A percentile compares a stretch with the other conserved stretches of the same genome.
Evolutionary conservation across 352 stramenopile genomes (phyloP).

Genomic region (Globisporangium canariense): DNA sequence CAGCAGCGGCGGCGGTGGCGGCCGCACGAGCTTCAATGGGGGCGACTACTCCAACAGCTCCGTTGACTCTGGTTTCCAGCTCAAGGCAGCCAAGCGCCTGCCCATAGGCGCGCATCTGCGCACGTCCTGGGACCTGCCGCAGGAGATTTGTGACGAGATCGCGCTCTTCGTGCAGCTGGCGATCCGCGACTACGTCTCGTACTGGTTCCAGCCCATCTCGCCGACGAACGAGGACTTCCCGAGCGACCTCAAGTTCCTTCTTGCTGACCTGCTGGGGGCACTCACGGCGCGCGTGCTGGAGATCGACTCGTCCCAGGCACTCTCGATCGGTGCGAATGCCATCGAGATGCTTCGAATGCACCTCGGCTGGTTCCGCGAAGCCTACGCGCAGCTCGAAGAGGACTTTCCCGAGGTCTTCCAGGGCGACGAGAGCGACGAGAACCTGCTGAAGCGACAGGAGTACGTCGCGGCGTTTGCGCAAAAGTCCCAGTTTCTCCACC

Average conservation of each 20-base stretch:
- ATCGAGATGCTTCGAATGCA: constrained; percentile 69
- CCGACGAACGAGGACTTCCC: constrained; percentile 59
- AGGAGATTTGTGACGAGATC: constrained; percentile 64
- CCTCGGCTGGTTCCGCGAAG: constrained; percentile 76
- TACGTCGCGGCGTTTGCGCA: constrained; percentile 56
- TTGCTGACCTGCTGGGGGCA: constrained; percentile 61
- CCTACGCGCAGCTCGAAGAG: constrained; percentile 61
- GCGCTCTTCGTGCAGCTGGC: constrained; percentile 40
- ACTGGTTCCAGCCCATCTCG: constrained; percentile 69
- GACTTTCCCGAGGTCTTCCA: constrained; percentile 56
- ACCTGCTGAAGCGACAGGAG: constrained; percentile 50
- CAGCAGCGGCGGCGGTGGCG: constrained; percentile 16
- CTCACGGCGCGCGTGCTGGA: constrained; percentile 54
- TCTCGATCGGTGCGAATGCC: constrained; percentile 56
- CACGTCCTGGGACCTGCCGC: constrained; percentile 51
- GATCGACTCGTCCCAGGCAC: constrained; percentile 64
- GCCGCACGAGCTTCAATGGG: constrained; percentile 9
- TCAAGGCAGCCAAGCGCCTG: constrained; percentile 54
- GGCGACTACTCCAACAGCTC: neutral
- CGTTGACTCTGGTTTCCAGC: constrained; percentile 44
- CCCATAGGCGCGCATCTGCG: constrained; percentile 58
- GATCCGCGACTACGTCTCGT: constrained; percentile 58
- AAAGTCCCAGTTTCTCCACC: constrained; percentile 59
- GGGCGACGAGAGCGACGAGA: constrained; percentile 46
- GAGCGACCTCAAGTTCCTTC: constrained; percentile 56